These are phyloP conservation scores for Yamagishiella unicocca DNA, from an alignment of 139 green algal genomes.

Conservation along the genomic window DNA sequence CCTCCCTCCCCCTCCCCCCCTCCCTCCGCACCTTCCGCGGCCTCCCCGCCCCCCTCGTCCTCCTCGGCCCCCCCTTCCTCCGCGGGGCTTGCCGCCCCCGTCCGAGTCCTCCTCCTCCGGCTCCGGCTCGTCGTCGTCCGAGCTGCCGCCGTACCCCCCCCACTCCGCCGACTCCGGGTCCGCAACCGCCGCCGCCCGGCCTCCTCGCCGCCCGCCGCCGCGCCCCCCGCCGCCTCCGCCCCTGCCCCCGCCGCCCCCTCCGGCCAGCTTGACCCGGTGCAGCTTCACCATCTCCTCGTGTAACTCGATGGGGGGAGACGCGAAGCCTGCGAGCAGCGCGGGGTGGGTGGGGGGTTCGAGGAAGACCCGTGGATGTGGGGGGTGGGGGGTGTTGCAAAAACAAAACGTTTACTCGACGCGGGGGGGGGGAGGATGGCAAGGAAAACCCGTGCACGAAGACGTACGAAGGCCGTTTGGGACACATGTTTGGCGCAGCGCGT, in stretches of 20 bases:
- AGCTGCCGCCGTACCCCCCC: not conserved
- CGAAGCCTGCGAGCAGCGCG: conserved; percentile 53
- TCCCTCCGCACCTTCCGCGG: not conserved
- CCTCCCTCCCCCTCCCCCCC: not conserved
- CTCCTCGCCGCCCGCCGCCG: not conserved
- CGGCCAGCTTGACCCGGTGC: conserved; percentile 26
- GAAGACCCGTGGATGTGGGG: too few species aligned
- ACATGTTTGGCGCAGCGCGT: too few species aligned
- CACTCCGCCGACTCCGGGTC: not conserved
- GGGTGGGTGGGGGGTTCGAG: too few species aligned
- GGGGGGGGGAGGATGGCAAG: too few species aligned
- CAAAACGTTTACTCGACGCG: too few species aligned
- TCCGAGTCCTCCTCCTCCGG: conserved; percentile 2
- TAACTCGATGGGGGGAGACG: conserved; percentile 73
- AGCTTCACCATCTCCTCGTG: conserved; percentile 61
- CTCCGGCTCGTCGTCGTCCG: not conserved
- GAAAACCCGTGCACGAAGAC: too few species aligned
- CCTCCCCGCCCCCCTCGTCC: not conserved
- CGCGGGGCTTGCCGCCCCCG: not conserved
- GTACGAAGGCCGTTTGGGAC: too few species aligned
- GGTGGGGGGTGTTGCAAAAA: too few species aligned
- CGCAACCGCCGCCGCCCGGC: not conserved
- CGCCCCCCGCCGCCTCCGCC: not conserved
- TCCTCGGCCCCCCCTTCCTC: not conserved
- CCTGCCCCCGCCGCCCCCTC: not conserved